Percentiles rank a stretch among this genome's conserved stretches.
Evolutionary conservation across 768 basidiomycete species (phyloP).

Genomic region (Termitomyces sp.): DNA sequence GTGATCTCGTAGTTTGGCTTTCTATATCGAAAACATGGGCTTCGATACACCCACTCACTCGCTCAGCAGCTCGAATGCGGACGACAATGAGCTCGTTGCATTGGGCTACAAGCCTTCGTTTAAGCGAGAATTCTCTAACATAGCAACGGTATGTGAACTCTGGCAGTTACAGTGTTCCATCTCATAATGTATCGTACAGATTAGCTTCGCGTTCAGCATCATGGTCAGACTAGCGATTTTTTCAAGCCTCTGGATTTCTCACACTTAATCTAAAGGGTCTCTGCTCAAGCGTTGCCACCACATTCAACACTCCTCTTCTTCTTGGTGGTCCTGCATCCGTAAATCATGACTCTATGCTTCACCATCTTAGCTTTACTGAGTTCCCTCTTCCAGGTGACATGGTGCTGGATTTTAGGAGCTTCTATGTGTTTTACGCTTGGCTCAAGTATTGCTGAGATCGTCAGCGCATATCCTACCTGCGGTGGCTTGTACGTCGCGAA

Average conservation of each 20-base stretch:
- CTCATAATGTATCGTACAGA: slow-evolving; percentile 29
- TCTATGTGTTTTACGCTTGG: slow-evolving; percentile 72
- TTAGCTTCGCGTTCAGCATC: slow-evolving; percentile 74
- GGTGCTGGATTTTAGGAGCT: slow-evolving; percentile 75
- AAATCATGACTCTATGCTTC: slow-evolving; percentile 13
- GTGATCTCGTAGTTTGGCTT: background rate
- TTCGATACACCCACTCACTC: slow-evolving; percentile 10
- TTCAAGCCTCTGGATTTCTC: background rate
- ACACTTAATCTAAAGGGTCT: slow-evolving; percentile 38
- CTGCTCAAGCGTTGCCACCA: slow-evolving; percentile 72
- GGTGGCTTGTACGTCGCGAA: slow-evolving; percentile 54
- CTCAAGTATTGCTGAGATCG: slow-evolving; percentile 69
- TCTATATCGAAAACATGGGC: slow-evolving; percentile 10
- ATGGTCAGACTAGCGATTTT: slow-evolving; percentile 36
- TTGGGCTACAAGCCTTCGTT: slow-evolving; percentile 77
- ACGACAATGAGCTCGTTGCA: slow-evolving; percentile 60
- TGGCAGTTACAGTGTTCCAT: background rate
- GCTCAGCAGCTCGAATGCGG: slow-evolving; percentile 36
- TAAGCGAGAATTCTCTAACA: slow-evolving; percentile 78
- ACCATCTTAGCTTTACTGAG: background rate
- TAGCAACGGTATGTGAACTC: slow-evolving; percentile 55
- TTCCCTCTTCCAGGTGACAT: slow-evolving; percentile 36
- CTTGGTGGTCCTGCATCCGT: slow-evolving; percentile 69
- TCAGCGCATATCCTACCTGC: slow-evolving; percentile 70
- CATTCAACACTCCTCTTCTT: slow-evolving; percentile 68